These are phyloP conservation scores for Microstroma glucosiphilum DNA, from an alignment of 1,284 basidiomycete species.

Conservation along the genomic window DNA sequence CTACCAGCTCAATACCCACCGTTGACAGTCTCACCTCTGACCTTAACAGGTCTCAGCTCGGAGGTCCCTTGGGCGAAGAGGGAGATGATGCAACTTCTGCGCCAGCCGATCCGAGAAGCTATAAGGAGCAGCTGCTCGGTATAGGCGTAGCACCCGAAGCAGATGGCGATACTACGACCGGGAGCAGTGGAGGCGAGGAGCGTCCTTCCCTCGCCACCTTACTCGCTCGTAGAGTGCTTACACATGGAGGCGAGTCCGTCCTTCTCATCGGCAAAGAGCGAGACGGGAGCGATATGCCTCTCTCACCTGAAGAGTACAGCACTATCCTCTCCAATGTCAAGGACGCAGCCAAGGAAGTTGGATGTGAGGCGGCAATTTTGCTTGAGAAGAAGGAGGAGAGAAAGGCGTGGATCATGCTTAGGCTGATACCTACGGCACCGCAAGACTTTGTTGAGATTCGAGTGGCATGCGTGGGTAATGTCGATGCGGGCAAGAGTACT, in stretches of 20 bases:
- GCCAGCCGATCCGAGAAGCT: too few species aligned
- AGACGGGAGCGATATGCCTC: neutral
- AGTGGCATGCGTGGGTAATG: conserved; percentile 88
- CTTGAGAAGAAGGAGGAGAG: conserved; percentile 12
- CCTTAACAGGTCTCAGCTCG: too few species aligned
- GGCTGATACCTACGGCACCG: conserved; percentile 36
- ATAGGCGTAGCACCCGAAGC: too few species aligned
- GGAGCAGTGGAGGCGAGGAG: too few species aligned
- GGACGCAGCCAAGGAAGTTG: conserved; percentile 24
- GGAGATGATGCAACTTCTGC: too few species aligned
- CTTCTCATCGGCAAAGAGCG: neutral
- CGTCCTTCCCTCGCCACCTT: too few species aligned
- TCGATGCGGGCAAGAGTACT: conserved; percentile 80
- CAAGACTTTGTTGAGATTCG: conserved; percentile 65
- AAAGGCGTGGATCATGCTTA: conserved; percentile 26
- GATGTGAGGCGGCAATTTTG: conserved; percentile 25
- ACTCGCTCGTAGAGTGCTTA: neutral
- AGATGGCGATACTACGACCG: too few species aligned
- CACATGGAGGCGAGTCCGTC: neutral
- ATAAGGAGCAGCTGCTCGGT: too few species aligned
- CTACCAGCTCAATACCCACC: too few species aligned
- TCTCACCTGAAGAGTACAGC: neutral
- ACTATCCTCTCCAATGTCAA: conserved; percentile 17
- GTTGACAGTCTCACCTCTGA: too few species aligned
- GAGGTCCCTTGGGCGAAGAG: too few species aligned